Conservation (phyloP, 106 monocot species). For the Dactylorhiza incarnata region DNA sequence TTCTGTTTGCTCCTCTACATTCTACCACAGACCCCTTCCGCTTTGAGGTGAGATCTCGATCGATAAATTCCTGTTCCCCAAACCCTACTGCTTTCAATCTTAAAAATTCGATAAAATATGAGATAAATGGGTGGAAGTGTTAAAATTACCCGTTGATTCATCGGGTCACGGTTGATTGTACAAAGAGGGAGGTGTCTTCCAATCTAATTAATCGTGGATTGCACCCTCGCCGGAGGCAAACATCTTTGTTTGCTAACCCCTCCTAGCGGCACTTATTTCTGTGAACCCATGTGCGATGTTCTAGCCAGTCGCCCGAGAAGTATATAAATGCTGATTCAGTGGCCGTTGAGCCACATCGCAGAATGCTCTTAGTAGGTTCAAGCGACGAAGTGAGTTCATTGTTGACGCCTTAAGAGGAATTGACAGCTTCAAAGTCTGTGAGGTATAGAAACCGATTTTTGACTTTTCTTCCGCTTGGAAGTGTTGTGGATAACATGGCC, state of each 20-base stretch:
- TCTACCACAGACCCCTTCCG: not conserved
- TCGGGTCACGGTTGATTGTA: not conserved
- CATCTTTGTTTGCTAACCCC: not conserved
- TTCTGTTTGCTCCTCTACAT: not conserved
- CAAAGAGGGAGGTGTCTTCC: no score
- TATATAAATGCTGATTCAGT: not conserved
- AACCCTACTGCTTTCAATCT: not conserved
- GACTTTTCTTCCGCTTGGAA: slow-evolving; percentile 57
- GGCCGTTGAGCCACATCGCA: not conserved
- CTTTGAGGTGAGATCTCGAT: slow-evolving; percentile 3
- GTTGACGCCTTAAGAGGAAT: slow-evolving; percentile 6
- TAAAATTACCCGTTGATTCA: not conserved
- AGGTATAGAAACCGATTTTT: slow-evolving; percentile 73
- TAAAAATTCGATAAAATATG: not conserved
- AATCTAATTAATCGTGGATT: no score
- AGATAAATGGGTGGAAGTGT: not conserved
- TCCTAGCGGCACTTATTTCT: not conserved
- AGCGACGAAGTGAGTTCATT: not conserved
- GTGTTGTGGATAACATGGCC: slow-evolving; percentile 57
- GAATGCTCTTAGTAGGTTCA: not conserved
- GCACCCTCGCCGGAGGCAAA: not conserved
- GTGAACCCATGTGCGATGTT: not conserved
- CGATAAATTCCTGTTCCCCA: not conserved
- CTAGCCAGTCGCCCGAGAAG: not conserved
- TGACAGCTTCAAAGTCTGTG: not conserved